Conservation (phyloP, 2,329 filamentous ascomycete species). For the Rasamsonia emersonii region DNA sequence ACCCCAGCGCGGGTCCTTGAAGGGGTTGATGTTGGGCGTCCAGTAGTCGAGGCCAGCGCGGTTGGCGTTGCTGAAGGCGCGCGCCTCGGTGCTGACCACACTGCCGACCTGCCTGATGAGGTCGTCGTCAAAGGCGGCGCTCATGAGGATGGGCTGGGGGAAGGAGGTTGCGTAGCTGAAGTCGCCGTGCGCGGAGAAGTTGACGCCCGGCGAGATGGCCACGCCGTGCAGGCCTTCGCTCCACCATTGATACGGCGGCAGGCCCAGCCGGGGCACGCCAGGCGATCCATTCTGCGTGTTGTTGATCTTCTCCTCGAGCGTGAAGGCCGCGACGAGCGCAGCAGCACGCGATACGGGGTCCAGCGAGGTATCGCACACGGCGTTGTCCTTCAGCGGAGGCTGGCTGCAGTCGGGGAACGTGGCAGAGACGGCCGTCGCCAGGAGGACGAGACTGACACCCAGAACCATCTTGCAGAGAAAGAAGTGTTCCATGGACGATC, state of each 20-base stretch:
- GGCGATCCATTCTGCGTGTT: conserved; percentile 37
- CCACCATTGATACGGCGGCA: conserved; percentile 54
- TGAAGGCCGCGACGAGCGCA: conserved; percentile 42
- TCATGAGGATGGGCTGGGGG: conserved; percentile 52
- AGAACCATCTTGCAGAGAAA: too few species aligned
- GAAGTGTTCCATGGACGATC: too few species aligned
- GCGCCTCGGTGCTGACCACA: conserved; percentile 47
- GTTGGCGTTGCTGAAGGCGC: conserved; percentile 53
- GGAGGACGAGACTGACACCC: too few species aligned
- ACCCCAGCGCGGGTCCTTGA: conserved; percentile 53
- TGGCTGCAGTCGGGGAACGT: conserved; percentile 44
- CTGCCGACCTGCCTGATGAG: conserved; percentile 46
- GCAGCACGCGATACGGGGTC: conserved; percentile 29
- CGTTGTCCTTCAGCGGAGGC: conserved; percentile 40
- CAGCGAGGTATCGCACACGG: conserved; percentile 40
- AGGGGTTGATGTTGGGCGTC: conserved; percentile 59
- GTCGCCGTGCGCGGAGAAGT: conserved; percentile 42
- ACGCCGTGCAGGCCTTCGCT: conserved; percentile 55
- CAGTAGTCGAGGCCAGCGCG: conserved; percentile 39
- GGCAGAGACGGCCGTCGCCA: too few species aligned
- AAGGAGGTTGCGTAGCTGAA: conserved; percentile 56
- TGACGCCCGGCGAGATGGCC: conserved; percentile 39
- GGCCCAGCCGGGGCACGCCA: conserved; percentile 46
- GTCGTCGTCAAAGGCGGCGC: conserved; percentile 54
- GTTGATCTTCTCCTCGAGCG: conserved; percentile 46